These are phyloP conservation scores for Aspergillus pseudoviridinutans DNA, from an alignment of 2,329 filamentous ascomycete species.

Conservation along the genomic window DNA sequence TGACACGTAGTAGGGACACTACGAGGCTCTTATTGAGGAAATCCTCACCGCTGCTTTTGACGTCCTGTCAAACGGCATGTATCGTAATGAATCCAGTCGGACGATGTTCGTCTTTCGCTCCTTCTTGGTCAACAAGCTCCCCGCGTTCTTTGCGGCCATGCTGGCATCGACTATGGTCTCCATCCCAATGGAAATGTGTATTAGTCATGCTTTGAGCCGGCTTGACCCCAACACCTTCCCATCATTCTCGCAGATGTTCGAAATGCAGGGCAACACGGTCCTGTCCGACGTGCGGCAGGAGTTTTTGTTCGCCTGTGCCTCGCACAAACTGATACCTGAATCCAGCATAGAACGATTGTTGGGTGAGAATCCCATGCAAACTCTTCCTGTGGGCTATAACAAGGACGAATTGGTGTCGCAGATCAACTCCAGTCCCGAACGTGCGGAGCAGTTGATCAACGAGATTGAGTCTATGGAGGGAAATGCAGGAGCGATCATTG, in stretches of 20 bases:
- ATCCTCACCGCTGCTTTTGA: conserved; percentile 87
- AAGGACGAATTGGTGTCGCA: conserved; percentile 76
- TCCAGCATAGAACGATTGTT: conserved; percentile 73
- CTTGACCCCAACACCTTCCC: conserved; percentile 62
- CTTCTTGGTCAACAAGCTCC: conserved; percentile 75
- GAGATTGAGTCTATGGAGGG: conserved; percentile 88
- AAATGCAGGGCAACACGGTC: conserved; percentile 55
- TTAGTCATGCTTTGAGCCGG: conserved; percentile 61
- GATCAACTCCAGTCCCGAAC: conserved; percentile 71
- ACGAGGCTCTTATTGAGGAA: conserved; percentile 73
- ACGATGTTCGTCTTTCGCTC: conserved; percentile 73
- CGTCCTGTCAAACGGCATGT: conserved; percentile 79
- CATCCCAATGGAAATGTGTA: conserved; percentile 59
- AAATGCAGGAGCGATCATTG: conserved; percentile 80
- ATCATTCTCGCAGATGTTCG: conserved; percentile 61
- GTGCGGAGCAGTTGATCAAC: conserved; percentile 69
- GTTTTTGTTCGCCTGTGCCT: conserved; percentile 84
- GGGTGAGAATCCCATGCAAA: conserved; percentile 79
- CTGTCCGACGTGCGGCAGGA: conserved; percentile 69
- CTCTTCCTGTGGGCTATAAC: conserved; percentile 67
- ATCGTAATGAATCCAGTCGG: conserved; percentile 59
- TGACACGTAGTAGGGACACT: conserved; percentile 57
- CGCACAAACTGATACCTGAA: conserved; percentile 79
- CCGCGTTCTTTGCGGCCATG: conserved; percentile 57
- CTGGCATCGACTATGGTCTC: conserved; percentile 55